Evolutionary conservation across 345 rosid species (phyloP).

Genomic region (Gossypium australe): DNA sequence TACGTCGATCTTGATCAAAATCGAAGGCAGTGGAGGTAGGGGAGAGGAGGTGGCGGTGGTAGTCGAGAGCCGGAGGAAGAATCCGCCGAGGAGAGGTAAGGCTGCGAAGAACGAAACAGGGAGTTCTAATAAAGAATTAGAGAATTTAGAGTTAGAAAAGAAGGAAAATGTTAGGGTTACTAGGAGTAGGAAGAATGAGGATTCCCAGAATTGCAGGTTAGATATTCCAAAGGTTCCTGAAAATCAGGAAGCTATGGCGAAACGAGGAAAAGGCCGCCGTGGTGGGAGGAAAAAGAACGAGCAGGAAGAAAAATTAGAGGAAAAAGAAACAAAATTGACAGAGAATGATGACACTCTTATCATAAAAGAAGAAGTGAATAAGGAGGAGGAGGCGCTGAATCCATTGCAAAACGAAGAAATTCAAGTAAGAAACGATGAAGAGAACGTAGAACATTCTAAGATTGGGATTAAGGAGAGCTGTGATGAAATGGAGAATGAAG

Average conservation of each 20-base stretch:
- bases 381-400: neutral
- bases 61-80: conserved; percentile 11
- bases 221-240: neutral
- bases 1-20: conserved; percentile 46
- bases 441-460: neutral
- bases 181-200: conserved; percentile 23
- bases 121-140: conserved; percentile 11
- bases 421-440: conserved; percentile 8
- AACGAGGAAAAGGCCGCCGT: conserved; percentile 9
- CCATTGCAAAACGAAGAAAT: neutral
- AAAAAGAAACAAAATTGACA: neutral
- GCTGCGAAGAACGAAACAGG: conserved; percentile 25
- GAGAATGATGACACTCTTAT: neutral
- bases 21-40: conserved; percentile 2
- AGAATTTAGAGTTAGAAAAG: conserved; percentile 13
- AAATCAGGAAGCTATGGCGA: conserved; percentile 14
- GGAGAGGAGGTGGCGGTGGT: neutral
- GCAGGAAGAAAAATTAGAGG: conserved; percentile 1
- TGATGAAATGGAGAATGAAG: neutral
- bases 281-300: conserved; percentile 15
- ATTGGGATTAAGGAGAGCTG: neutral
- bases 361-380: neutral
- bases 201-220: conserved; percentile 18
- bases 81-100: conserved; percentile 26
- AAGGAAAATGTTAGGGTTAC: conserved; percentile 25